These are phyloP conservation scores for Backusella tuberculispora DNA, from an alignment of 192 early-diverging fungal genomes.

Conservation along the genomic window DNA sequence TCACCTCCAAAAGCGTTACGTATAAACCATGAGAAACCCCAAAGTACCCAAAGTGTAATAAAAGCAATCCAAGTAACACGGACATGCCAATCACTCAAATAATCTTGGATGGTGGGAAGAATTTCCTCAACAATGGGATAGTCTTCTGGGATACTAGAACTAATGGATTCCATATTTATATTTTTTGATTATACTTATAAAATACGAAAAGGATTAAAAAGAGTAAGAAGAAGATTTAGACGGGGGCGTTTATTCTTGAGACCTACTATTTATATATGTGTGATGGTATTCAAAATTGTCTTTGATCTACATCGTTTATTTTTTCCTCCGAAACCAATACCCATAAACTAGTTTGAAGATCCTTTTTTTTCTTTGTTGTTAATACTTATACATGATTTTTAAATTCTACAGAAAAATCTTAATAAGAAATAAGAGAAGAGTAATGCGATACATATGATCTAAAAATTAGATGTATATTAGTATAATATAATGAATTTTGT, in stretches of 20 bases:
- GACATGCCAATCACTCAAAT: constrained; percentile 30
- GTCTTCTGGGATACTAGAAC: background rate
- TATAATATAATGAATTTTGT: too few relatives aligned
- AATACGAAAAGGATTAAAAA: background rate
- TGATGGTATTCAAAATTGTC: background rate
- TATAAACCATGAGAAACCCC: constrained; percentile 38
- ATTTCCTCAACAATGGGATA: background rate
- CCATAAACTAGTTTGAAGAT: background rate
- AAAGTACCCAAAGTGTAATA: constrained; percentile 35
- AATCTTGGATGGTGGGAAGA: background rate
- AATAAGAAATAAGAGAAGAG: too few relatives aligned
- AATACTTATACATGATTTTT: too few relatives aligned
- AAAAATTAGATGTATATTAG: too few relatives aligned
- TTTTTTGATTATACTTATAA: background rate
- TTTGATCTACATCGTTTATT: background rate
- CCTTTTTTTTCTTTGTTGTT: too few relatives aligned
- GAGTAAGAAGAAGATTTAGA: background rate
- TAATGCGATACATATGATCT: too few relatives aligned
- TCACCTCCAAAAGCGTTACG: constrained; percentile 33
- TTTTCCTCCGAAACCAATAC: background rate
- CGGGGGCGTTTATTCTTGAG: background rate
- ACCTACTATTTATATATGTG: background rate
- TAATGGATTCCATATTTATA: background rate
- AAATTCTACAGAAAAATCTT: too few relatives aligned
- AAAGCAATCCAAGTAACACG: constrained; percentile 38